Evolutionary conservation across 257 asterid species (phyloP).

Genomic region (Solanum peruvianum): DNA sequence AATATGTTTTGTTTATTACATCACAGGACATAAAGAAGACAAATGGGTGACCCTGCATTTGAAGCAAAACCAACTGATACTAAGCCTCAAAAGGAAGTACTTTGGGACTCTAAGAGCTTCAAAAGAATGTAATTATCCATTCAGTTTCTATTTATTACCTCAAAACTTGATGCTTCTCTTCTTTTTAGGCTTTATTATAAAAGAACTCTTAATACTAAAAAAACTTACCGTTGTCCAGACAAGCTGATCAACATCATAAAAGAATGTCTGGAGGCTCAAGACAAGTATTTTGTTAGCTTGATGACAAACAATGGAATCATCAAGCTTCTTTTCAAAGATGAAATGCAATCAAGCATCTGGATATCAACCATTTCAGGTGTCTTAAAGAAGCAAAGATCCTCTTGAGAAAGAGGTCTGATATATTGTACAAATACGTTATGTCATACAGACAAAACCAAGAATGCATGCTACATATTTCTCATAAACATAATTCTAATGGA

Average conservation of each 20-base stretch:
- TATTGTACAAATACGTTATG: not conserved
- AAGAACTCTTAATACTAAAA: not conserved
- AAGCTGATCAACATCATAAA: constrained; percentile 31
- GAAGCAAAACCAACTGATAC: constrained; percentile 31
- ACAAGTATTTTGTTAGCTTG: constrained; percentile 25
- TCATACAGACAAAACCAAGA: not conserved
- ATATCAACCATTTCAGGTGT: constrained; percentile 40
- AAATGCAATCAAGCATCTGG: constrained; percentile 38
- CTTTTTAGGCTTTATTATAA: not conserved
- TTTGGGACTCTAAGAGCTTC: constrained; percentile 33
- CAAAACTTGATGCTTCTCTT: not conserved
- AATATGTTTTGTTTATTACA: not conserved
- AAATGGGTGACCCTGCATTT: constrained; percentile 24
- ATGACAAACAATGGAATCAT: constrained; percentile 37
- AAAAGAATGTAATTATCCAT: constrained; percentile 33
- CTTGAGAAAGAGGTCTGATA: constrained; percentile 3
- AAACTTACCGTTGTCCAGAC: constrained; percentile 22
- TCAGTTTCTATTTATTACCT: not conserved
- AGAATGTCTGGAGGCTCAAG: constrained; percentile 21
- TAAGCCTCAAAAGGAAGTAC: constrained; percentile 40
- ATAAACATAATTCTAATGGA: not conserved
- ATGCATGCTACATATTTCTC: not conserved
- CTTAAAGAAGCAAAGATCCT: constrained; percentile 19
- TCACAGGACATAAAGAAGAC: constrained; percentile 39
- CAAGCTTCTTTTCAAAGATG: constrained; percentile 45